Percentiles rank a stretch among this genome's conserved stretches.
phyloP scores from a whole-genome alignment of 1,139 yeast species.

The Eremothecium sinecaudum region DNA sequence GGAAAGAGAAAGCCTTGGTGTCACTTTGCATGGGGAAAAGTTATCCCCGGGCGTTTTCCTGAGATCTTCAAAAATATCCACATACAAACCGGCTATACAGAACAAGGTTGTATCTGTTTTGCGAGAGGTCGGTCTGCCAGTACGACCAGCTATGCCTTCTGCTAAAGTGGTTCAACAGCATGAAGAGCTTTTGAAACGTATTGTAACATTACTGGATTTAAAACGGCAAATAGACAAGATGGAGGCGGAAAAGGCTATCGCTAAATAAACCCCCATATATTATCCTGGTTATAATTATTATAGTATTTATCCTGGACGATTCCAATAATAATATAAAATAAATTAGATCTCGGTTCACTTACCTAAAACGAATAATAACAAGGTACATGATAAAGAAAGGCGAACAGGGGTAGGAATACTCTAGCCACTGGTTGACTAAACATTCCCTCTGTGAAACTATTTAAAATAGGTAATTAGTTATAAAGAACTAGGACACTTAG shows the following conservation, averaged over 20 bases:
- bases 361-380: neutral
- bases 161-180: conserved; percentile 68
- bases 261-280: conserved; percentile 36
- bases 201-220: conserved; percentile 67
- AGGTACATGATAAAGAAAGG: too few species aligned
- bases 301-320: neutral
- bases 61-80: conserved; percentile 58
- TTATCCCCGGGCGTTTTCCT: conserved; percentile 54
- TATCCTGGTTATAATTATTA: neutral
- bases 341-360: neutral
- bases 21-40: conserved; percentile 72
- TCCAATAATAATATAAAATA: neutral
- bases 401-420: too few species aligned
- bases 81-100: conserved; percentile 63
- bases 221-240: conserved; percentile 83
- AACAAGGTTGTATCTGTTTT: conserved; percentile 63
- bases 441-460: too few species aligned
- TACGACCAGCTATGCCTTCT: conserved; percentile 83
- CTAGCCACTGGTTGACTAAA: too few species aligned
- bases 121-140: conserved; percentile 69
- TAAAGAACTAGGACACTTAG: too few species aligned
- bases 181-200: conserved; percentile 65
- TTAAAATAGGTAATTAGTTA: too few species aligned
- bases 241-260: conserved; percentile 65
- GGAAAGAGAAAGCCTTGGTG: conserved; percentile 81